Conservation (phyloP, 108 stramenopile genomes). For the Cyclotella kingstonii region DNA sequence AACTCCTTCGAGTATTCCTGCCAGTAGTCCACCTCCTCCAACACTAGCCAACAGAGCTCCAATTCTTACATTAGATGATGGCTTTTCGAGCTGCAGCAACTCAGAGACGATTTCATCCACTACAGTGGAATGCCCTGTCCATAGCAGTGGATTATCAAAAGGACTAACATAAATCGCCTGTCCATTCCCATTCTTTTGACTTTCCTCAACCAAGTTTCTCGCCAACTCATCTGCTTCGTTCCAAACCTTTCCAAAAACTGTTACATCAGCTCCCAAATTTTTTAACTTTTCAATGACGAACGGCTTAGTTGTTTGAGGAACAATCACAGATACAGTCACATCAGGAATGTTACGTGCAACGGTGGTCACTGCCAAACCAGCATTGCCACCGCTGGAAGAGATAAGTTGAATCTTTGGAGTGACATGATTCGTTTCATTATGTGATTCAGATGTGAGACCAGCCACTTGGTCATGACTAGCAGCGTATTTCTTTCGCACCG, state of each 20-base stretch:
- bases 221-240: constrained; percentile 83
- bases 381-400: constrained; percentile 71
- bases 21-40: constrained; percentile 88
- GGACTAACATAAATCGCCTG: constrained; percentile 55
- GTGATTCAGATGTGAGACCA: too few species aligned
- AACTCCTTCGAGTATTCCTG: constrained; percentile 83
- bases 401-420: constrained; percentile 45
- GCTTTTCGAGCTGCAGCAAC: constrained; percentile 40
- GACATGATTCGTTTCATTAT: background rate
- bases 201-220: constrained; percentile 49
- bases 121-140: constrained; percentile 88
- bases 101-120: constrained; percentile 80
- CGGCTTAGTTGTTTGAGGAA: constrained; percentile 85
- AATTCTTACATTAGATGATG: constrained; percentile 13
- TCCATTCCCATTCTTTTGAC: constrained; percentile 8
- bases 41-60: constrained; percentile 82
- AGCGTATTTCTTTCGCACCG: constrained; percentile 38
- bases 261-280: constrained; percentile 77
- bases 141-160: constrained; percentile 83
- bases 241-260: constrained; percentile 86
- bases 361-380: constrained; percentile 79
- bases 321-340: constrained; percentile 69
- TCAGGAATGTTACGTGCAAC: constrained; percentile 55
- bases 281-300: constrained; percentile 76
- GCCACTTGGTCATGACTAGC: constrained; percentile 8